These are phyloP conservation scores for Leptographium procerum DNA, from an alignment of 2,329 filamentous ascomycete genomes.

Conservation along the genomic window DNA sequence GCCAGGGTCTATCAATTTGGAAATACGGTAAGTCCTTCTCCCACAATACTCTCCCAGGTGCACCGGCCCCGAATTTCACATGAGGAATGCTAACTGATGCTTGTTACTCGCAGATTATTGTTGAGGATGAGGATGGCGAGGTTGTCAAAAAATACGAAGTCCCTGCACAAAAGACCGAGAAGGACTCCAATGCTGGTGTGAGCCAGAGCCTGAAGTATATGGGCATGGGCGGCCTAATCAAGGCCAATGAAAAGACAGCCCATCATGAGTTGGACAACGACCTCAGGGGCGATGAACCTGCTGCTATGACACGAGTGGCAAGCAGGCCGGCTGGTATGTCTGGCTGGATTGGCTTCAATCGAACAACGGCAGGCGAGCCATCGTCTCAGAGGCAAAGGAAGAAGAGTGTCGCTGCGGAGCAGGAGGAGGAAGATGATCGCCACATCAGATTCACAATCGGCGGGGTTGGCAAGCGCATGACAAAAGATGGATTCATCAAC, in stretches of 20 bases:
- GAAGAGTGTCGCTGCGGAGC: conserved; percentile 29
- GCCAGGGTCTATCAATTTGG: conserved; percentile 80
- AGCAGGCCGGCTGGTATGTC: conserved; percentile 27
- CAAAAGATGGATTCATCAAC: conserved; percentile 66
- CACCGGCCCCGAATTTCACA: neutral
- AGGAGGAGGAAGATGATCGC: conserved; percentile 53
- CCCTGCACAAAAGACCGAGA: conserved; percentile 39
- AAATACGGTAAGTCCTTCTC: conserved; percentile 48
- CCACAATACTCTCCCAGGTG: neutral
- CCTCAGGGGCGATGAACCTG: conserved; percentile 19
- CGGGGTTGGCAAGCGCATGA: conserved; percentile 63
- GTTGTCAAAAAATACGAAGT: conserved; percentile 78
- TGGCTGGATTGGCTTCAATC: conserved; percentile 39
- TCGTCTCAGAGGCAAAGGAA: conserved; percentile 19
- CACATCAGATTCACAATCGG: conserved; percentile 67
- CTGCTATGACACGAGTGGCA: conserved; percentile 18
- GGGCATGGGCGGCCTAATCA: conserved; percentile 35
- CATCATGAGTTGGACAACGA: conserved; percentile 17
- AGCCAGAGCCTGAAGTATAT: conserved; percentile 41
- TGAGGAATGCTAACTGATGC: neutral
- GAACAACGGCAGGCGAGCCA: conserved; percentile 18
- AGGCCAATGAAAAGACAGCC: conserved; percentile 24
- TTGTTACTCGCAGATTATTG: conserved; percentile 47
- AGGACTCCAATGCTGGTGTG: conserved; percentile 25
- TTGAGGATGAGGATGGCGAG: conserved; percentile 75